Base-by-base conservation (phyloP, 2,329 filamentous ascomycete genomes). In the Microcyclosporella mali region DNA sequence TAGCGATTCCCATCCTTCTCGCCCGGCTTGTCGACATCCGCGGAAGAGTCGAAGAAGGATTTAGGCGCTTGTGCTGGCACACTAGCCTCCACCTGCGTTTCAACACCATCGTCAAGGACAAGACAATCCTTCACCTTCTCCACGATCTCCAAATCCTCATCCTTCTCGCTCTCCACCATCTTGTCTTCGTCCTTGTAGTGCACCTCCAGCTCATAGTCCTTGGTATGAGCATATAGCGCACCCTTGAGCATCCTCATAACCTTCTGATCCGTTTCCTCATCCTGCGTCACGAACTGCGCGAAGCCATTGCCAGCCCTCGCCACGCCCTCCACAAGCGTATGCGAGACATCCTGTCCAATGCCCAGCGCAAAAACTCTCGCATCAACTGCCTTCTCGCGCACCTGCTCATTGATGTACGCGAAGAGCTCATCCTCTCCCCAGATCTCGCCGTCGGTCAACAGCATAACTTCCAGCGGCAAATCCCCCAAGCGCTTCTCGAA, bases 241-340 rank as follows among this genome's bases (percentile, higher is more conserved):
- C 77, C 83, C 57, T 84, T 85, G 43, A 88, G 68, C 84, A 88
- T 88, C 2, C 84, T 74, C 2, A 88, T 72, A 1, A 87, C 73
- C 58, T 84, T 84, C 50, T 67, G 75, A 53, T 84, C 78, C 63
- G 86, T 77, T 56, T 81, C 78, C 58, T 88, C 84, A 1, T 74
- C 66, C 6, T 77, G 64, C 1, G 69, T 70, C 0, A 87, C 81
- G 0, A 74, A 70, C 59, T 88, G 83, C 4, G 70, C 66, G 43
- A 75, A 78, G 1, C 78, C 78, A 40, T 76, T 74, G 0, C 78
- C 79, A 10, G 72, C 70, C 38, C 71, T 68, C 14, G 78, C 77
- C 43, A 81, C 67, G 1, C 78, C 78, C 53, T 81, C 73, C 9
- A 81, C 71, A 2, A 82, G 62, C 1, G 75, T 68, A 52, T 77